Evolutionary conservation across 148 eudicot genomes (phyloP).

Genomic region (Cornus suecica): DNA sequence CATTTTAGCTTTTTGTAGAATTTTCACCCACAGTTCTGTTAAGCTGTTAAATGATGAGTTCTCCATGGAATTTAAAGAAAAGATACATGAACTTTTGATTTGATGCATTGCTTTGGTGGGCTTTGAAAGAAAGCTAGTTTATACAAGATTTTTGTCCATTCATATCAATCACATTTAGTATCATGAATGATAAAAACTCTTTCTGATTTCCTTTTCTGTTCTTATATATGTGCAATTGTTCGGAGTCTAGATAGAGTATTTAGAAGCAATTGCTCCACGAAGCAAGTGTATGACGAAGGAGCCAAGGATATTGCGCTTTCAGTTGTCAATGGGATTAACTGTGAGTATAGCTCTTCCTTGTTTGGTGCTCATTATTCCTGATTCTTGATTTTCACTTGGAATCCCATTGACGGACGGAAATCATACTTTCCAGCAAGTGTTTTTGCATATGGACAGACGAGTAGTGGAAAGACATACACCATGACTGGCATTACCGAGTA

Average conservation of each 20-base stretch:
- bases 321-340: constrained; percentile 76
- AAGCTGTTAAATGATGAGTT: background rate
- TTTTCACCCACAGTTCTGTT: background rate
- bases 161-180: background rate
- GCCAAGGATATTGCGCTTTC: constrained; percentile 89
- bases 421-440: constrained; percentile 64
- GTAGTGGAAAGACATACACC: constrained; percentile 97
- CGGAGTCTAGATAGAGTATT: constrained; percentile 73
- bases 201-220: constrained; percentile 21
- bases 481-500: constrained; percentile 96
- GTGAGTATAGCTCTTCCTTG: constrained; percentile 45
- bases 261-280: constrained; percentile 66
- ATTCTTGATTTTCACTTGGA: constrained; percentile 13
- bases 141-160: background rate
- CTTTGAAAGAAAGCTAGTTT: constrained; percentile 1
- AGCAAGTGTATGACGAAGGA: constrained; percentile 86
- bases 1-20: background rate
- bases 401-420: constrained; percentile 7
- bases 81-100: background rate
- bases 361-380: constrained; percentile 8
- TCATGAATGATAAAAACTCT: background rate
- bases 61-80: background rate
- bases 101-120: background rate
- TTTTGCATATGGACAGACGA: constrained; percentile 98
- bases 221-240: constrained; percentile 15